Evolutionary conservation across 768 basidiomycete species (phyloP).

Genomic region (Tremella mesenterica): DNA sequence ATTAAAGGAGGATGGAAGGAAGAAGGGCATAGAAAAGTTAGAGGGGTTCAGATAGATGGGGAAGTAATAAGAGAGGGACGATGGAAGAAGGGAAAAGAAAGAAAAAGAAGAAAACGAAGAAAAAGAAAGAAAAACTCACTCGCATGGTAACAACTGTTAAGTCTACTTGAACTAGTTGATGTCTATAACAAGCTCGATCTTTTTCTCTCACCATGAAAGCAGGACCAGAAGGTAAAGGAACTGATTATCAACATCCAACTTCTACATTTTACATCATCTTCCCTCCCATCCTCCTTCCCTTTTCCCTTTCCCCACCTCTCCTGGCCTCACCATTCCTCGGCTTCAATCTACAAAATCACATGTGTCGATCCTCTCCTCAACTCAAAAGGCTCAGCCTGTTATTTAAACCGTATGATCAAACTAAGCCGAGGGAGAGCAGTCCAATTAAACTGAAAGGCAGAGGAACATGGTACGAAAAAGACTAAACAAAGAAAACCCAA

Average conservation of each 20-base stretch:
- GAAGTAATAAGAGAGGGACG: not conserved
- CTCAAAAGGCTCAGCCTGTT: no score
- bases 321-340: no score
- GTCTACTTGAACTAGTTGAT: conserved; percentile 88
- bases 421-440: no score
- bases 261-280: not conserved
- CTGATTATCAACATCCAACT: conserved; percentile 8
- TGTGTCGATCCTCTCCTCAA: no score
- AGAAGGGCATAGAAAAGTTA: no score
- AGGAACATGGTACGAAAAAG: not conserved
- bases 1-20: no score
- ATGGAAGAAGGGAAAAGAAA: not conserved
- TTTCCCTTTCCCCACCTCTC: not conserved
- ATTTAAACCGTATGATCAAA: no score
- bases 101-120: no score
- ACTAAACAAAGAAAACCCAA: not conserved
- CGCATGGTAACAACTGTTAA: conserved; percentile 75
- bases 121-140: conserved; percentile 24
- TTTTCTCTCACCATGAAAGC: conserved; percentile 52
- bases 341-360: no score
- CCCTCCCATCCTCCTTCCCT: not conserved
- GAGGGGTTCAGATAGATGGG: no score
- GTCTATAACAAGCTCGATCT: conserved; percentile 83
- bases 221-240: conserved; percentile 22
- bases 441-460: no score